These are phyloP conservation scores for Russula lepida DNA, from an alignment of 768 basidiomycete genomes.

Conservation along the genomic window DNA sequence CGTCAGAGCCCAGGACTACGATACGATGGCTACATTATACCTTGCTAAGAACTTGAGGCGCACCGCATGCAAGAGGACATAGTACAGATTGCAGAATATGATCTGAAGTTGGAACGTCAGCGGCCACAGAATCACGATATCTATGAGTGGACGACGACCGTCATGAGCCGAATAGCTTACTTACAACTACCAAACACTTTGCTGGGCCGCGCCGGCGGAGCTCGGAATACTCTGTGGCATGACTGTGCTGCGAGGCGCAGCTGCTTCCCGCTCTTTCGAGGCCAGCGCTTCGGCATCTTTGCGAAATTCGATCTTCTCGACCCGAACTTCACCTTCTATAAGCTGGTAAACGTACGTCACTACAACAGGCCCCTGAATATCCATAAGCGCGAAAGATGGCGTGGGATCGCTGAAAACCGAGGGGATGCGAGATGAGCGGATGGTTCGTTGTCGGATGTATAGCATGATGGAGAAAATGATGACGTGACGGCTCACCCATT, in stretches of 20 bases:
- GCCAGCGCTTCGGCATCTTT: conserved; percentile 45
- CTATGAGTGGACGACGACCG: neutral
- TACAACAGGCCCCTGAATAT: conserved; percentile 93
- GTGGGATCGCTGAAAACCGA: conserved; percentile 56
- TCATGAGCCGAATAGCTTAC: neutral
- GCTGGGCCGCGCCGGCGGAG: conserved; percentile 31
- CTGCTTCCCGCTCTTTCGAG: conserved; percentile 26
- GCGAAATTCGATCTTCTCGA: conserved; percentile 83
- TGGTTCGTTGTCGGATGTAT: neutral
- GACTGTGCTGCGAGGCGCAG: conserved; percentile 35
- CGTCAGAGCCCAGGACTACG: neutral
- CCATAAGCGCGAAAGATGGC: conserved; percentile 95
- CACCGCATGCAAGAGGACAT: neutral
- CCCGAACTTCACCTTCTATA: conserved; percentile 88
- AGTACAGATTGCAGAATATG: neutral
- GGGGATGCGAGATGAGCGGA: neutral
- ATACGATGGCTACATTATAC: neutral
- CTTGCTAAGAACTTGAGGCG: neutral
- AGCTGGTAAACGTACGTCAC: conserved; percentile 97
- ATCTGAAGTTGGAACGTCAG: neutral
- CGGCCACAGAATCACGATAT: neutral
- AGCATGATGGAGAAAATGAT: neutral
- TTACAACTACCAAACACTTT: conserved; percentile 29
- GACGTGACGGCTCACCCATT: conserved; percentile 43
- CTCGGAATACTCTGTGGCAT: conserved; percentile 46